A percentile compares a stretch with the other conserved stretches of the same genome.
phyloP scores from a whole-genome alignment of 179 eudicot species.

The Amaranthus tricolor region DNA sequence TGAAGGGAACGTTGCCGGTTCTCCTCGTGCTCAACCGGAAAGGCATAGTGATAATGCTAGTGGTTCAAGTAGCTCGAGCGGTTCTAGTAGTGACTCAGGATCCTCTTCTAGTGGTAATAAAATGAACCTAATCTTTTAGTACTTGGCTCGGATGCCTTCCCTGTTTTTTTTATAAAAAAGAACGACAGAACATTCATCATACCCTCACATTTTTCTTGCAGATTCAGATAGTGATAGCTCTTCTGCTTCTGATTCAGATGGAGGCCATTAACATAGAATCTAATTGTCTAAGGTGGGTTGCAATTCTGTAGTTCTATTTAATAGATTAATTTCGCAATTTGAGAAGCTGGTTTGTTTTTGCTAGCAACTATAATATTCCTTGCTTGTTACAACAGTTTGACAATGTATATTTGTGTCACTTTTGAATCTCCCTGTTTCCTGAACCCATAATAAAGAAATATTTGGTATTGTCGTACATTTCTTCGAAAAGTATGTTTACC shows the following conservation, averaged over 20 bases:
- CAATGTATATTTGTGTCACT: not conserved
- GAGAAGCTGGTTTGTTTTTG: not conserved
- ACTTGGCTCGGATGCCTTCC: not conserved
- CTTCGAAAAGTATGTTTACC: not conserved
- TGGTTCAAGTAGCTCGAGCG: slow-evolving; percentile 40
- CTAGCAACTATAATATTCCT: not conserved
- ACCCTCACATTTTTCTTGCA: slow-evolving; percentile 23
- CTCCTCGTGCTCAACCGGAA: slow-evolving; percentile 31
- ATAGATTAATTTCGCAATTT: not conserved
- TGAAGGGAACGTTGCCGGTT: slow-evolving; percentile 21
- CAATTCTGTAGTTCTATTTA: not conserved
- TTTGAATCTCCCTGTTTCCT: not conserved
- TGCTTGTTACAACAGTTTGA: not conserved
- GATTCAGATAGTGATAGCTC: slow-evolving; percentile 60
- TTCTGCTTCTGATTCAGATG: slow-evolving; percentile 43
- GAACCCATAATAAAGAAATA: not conserved
- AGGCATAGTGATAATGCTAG: slow-evolving; percentile 30
- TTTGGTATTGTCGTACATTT: not conserved
- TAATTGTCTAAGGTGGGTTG: slow-evolving; percentile 22
- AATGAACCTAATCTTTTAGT: not conserved
- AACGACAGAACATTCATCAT: not conserved
- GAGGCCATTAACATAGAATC: slow-evolving; percentile 29
- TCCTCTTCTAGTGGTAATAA: slow-evolving; percentile 41
- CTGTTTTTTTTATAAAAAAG: not conserved
- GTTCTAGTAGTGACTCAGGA: slow-evolving; percentile 46